phyloP scores from a whole-genome alignment of 371 early-diverging fungal species.

The Lichtheimia hyalospora region DNA sequence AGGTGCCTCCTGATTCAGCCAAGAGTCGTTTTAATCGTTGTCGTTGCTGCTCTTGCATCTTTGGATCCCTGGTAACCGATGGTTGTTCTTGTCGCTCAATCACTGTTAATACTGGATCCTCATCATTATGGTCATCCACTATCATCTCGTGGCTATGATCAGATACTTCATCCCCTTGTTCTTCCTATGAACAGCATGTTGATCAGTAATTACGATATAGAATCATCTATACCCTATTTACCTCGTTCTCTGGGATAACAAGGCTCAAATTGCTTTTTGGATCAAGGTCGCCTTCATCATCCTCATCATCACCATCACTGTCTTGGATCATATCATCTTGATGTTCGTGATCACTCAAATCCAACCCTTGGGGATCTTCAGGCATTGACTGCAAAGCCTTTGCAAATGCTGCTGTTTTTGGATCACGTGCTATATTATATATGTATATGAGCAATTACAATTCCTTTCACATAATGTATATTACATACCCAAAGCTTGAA shows the following conservation, averaged over 20 bases:
- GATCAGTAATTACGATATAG: neutral
- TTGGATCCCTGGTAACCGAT: neutral
- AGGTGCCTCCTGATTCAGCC: neutral
- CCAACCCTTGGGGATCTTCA: constrained; percentile 17
- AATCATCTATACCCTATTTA: neutral
- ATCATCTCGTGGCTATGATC: neutral
- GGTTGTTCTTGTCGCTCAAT: neutral
- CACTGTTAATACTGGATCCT: neutral
- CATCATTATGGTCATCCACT: neutral
- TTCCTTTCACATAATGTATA: neutral
- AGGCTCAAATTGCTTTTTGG: neutral
- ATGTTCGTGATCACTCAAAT: constrained; percentile 33
- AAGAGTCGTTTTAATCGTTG: constrained; percentile 3
- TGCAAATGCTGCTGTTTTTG: constrained; percentile 50
- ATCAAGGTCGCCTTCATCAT: constrained; percentile 5
- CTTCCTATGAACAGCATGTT: neutral
- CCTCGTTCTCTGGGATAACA: neutral
- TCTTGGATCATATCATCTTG: constrained; percentile 1
- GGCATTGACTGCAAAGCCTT: constrained; percentile 33
- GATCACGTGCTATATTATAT: constrained; percentile 25
- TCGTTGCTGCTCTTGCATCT: neutral
- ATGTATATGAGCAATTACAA: neutral
- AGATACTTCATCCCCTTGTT: neutral
- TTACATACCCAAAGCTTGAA: constrained; percentile 31
- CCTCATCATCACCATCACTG: constrained; percentile 9